Percentiles rank a stretch among this genome's conserved stretches.
Evolutionary conservation across 2,329 filamentous ascomycete species (phyloP).

Genomic region (Gnomoniopsis smithogilvyi): DNA sequence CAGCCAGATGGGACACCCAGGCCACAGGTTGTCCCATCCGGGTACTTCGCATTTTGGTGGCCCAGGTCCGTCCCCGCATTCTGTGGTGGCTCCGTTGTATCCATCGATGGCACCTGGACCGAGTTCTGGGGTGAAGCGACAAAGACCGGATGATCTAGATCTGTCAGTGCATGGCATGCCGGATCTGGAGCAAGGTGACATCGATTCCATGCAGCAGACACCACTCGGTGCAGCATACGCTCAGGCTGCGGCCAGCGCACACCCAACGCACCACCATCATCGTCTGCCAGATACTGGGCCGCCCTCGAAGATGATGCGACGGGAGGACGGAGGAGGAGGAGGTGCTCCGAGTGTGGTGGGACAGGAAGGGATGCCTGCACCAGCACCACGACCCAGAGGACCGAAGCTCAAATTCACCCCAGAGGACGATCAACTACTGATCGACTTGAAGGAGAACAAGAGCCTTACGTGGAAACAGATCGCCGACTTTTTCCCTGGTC

Average conservation of each 20-base stretch:
- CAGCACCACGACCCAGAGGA: constrained; percentile 75
- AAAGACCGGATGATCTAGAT: constrained; percentile 57
- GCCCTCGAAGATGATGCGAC: constrained; percentile 64
- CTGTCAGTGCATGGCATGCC: constrained; percentile 48
- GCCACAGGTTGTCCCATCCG: constrained; percentile 47
- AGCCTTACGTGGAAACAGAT: constrained; percentile 97
- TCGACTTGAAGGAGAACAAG: constrained; percentile 92
- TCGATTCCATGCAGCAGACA: constrained; percentile 53
- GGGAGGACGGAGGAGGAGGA: constrained; percentile 49
- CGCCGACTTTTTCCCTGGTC: constrained; percentile 89
- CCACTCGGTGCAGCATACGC: constrained; percentile 51
- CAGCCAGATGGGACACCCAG: constrained; percentile 49
- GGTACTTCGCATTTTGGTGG: constrained; percentile 52
- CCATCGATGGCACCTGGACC: constrained; percentile 36
- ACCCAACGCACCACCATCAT: constrained; percentile 74
- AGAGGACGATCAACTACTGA: constrained; percentile 82
- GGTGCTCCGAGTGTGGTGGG: constrained; percentile 82
- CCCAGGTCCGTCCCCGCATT: constrained; percentile 40
- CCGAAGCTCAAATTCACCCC: constrained; percentile 93
- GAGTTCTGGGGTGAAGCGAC: constrained; percentile 45
- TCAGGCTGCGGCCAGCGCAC: constrained; percentile 42
- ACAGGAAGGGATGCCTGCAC: constrained; percentile 80
- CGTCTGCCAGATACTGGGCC: constrained; percentile 72
- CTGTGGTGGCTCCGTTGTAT: constrained; percentile 50
- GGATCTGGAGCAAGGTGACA: constrained; percentile 51